Conservation (phyloP, 495 filamentous ascomycete species). For the Letharia columbiana region DNA sequence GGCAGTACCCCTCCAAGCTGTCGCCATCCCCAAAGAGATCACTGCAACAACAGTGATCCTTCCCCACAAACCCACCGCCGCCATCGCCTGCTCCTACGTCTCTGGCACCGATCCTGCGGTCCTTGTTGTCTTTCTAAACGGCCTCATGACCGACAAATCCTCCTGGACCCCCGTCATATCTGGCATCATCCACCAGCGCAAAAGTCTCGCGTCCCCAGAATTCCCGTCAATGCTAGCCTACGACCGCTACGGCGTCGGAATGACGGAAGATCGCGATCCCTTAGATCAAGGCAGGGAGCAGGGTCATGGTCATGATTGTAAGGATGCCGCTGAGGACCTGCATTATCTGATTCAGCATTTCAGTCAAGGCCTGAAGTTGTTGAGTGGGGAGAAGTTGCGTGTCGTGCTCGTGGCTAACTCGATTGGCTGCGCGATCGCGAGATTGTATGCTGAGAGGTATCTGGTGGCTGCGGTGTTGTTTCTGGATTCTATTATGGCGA, state of each 20-base stretch:
- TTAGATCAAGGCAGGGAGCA: conserved; percentile 35
- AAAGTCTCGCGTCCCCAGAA: conserved; percentile 11
- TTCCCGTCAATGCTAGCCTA: conserved; percentile 48
- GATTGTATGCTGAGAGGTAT: conserved; percentile 45
- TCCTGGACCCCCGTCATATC: conserved; percentile 42
- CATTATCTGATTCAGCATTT: conserved; percentile 42
- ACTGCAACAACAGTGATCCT: conserved; percentile 21
- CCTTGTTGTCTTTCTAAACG: conserved; percentile 56
- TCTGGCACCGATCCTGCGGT: conserved; percentile 18
- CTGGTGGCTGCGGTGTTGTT: conserved; percentile 44
- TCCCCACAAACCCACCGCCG: conserved; percentile 28
- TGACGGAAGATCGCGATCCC: conserved; percentile 47
- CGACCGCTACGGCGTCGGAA: conserved; percentile 57
- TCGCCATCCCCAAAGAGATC: conserved; percentile 23
- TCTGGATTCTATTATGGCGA: conserved; percentile 56
- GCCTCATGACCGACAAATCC: conserved; percentile 44
- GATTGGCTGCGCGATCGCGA: conserved; percentile 51
- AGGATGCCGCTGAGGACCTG: conserved; percentile 42
- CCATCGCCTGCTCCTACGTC: conserved; percentile 28
- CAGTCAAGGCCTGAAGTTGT: conserved; percentile 20
- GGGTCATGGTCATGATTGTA: conserved; percentile 46
- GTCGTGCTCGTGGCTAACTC: conserved; percentile 49
- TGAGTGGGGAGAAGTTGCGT: conserved; percentile 20
- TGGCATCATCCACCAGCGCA: conserved; percentile 30
- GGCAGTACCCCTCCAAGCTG: conserved; percentile 21